Conservation (phyloP, 2,329 filamentous ascomycete genomes). For the Kalmusia sp. region DNA sequence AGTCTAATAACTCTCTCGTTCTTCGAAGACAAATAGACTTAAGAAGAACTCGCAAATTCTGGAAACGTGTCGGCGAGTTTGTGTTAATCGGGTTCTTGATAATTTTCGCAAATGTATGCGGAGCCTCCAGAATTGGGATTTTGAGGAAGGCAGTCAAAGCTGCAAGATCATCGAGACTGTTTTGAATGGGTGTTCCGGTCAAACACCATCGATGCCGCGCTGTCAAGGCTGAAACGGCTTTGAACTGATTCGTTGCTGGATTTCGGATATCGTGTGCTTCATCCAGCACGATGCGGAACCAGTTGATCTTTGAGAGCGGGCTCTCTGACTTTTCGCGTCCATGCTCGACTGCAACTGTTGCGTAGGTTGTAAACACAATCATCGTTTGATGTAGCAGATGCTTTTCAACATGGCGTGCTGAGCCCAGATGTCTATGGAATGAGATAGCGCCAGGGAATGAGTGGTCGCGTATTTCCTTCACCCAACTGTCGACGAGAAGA, state of each 20-base stretch:
- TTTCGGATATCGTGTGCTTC: conserved; percentile 18
- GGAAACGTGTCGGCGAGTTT: background rate
- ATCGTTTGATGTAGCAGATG: conserved; percentile 11
- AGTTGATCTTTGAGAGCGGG: conserved; percentile 17
- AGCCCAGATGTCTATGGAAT: conserved; percentile 14
- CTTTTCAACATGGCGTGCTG: conserved; percentile 5
- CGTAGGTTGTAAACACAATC: conserved; percentile 28
- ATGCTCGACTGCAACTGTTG: conserved; percentile 16
- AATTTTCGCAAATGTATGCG: no score
- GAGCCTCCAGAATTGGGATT: no score
- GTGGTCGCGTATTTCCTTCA: conserved; percentile 21
- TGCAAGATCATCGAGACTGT: conserved; percentile 59
- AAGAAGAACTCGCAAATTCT: conserved; percentile 15
- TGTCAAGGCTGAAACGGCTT: conserved; percentile 47
- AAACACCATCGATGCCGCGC: conserved; percentile 55
- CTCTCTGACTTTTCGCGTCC: background rate
- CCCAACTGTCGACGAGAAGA: conserved; percentile 25
- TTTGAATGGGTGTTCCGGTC: conserved; percentile 57
- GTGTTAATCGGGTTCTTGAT: conserved; percentile 6
- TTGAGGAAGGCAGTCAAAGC: conserved; percentile 56
- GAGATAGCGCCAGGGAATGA: conserved; percentile 3
- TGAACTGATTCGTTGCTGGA: background rate
- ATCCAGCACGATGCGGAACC: conserved; percentile 31
- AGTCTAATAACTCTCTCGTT: conserved; percentile 12
- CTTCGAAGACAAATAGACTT: conserved; percentile 18